phyloP scores from a whole-genome alignment of 2,329 filamentous ascomycete genomes.

The Sporothrix phasma region DNA sequence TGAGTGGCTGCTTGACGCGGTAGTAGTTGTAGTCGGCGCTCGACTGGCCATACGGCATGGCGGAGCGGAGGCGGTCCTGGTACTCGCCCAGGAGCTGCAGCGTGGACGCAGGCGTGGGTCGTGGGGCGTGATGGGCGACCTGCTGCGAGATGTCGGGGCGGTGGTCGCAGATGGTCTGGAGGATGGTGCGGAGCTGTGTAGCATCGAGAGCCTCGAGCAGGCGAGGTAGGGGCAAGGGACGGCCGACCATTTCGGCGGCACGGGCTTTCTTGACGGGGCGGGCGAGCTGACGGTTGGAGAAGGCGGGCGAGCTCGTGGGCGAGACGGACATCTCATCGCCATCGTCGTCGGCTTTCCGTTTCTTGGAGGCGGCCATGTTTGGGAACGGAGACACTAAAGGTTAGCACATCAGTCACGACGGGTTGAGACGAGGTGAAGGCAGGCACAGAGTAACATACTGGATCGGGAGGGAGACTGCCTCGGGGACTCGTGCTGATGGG shows the following conservation, averaged over 20 bases:
- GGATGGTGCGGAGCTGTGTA: constrained; percentile 69
- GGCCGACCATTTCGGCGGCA: constrained; percentile 54
- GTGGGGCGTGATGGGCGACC: constrained; percentile 71
- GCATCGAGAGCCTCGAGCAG: constrained; percentile 91
- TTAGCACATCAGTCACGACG: neutral
- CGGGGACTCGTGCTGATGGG: constrained; percentile 47
- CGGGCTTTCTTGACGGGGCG: constrained; percentile 55
- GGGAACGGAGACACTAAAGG: constrained; percentile 39
- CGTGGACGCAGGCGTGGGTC: constrained; percentile 74
- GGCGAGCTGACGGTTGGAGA: constrained; percentile 56
- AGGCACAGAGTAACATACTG: constrained; percentile 39
- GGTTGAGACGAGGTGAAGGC: constrained; percentile 14
- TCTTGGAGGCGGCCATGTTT: constrained; percentile 47
- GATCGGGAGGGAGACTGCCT: constrained; percentile 46
- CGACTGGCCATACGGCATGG: constrained; percentile 77
- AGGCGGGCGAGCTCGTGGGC: constrained; percentile 69
- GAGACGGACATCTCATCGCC: constrained; percentile 89
- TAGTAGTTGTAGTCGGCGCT: constrained; percentile 93
- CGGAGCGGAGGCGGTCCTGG: constrained; percentile 62
- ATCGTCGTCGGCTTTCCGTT: constrained; percentile 81
- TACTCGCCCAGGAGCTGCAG: constrained; percentile 75
- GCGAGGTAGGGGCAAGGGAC: constrained; percentile 49
- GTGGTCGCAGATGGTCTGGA: constrained; percentile 85
- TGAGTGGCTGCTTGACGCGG: constrained; percentile 70
- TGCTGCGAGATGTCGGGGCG: constrained; percentile 80